phyloP scores from a whole-genome alignment of 2,329 filamentous ascomycete genomes.

The Coniochaeta prunicola region DNA sequence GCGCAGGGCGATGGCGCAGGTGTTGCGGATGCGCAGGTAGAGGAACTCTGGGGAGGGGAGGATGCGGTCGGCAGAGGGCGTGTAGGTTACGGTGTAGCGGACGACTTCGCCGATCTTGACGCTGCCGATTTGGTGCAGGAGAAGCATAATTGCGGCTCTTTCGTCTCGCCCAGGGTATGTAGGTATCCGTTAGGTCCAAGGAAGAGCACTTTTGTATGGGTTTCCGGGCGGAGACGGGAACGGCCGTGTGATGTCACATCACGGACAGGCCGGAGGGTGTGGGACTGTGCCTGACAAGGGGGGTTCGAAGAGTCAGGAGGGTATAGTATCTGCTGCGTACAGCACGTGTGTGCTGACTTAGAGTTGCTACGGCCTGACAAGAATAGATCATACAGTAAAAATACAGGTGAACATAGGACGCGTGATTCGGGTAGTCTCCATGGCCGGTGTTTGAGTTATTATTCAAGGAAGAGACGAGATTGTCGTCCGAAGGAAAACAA shows the following conservation, averaged over 20 bases:
- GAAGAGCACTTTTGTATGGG: neutral
- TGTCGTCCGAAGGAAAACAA: neutral
- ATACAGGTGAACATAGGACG: neutral
- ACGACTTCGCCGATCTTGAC: slow-evolving; percentile 94
- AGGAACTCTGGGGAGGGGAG: slow-evolving; percentile 76
- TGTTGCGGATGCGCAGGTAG: slow-evolving; percentile 85
- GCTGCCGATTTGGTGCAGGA: slow-evolving; percentile 83
- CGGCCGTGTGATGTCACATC: slow-evolving; percentile 4
- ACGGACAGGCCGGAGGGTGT: neutral
- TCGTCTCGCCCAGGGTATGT: neutral
- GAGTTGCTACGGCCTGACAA: no score
- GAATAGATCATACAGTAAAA: neutral
- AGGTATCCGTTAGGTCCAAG: neutral
- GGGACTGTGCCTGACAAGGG: neutral
- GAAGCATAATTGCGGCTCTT: slow-evolving; percentile 58
- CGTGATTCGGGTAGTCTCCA: neutral
- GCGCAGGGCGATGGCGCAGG: slow-evolving; percentile 79
- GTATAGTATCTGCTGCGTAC: no score
- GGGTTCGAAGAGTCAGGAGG: neutral
- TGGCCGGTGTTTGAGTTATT: neutral
- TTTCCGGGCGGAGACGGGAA: neutral
- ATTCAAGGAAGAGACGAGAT: neutral
- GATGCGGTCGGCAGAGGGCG: slow-evolving; percentile 80
- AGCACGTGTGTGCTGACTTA: neutral
- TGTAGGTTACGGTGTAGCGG: slow-evolving; percentile 88